phyloP scores from a whole-genome alignment of 371 early-diverging fungal species.

The Capniomyces stellatus region DNA sequence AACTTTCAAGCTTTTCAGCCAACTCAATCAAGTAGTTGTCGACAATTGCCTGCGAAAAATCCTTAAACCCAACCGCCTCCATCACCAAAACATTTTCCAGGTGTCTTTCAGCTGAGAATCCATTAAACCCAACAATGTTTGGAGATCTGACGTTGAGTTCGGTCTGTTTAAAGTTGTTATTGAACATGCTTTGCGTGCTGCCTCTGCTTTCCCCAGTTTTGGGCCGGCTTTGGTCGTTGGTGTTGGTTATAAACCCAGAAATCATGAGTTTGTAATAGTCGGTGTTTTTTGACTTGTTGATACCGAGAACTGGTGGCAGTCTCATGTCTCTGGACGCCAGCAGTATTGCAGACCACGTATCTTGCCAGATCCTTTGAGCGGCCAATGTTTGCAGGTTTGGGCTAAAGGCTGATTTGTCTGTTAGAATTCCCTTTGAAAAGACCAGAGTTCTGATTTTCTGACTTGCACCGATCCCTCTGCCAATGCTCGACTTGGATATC shows the following conservation, averaged over 20 bases:
- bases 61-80: slow-evolving; percentile 27
- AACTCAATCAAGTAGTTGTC: neutral
- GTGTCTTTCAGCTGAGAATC: slow-evolving; percentile 37
- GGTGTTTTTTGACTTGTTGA: no score
- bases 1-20: no score
- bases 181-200: no score
- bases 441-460: slow-evolving; percentile 10
- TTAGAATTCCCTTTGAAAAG: slow-evolving; percentile 23
- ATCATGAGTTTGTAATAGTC: neutral
- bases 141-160: slow-evolving; percentile 31
- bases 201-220: no score
- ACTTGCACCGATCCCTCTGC: slow-evolving; percentile 5
- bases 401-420: slow-evolving; percentile 12
- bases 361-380: slow-evolving; percentile 35
- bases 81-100: slow-evolving; percentile 37
- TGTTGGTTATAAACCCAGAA: neutral
- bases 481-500: no score
- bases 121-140: slow-evolving; percentile 34
- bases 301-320: slow-evolving; percentile 21
- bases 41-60: slow-evolving; percentile 24
- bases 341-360: slow-evolving; percentile 38
- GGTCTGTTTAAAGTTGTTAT: no score
- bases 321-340: slow-evolving; percentile 32
- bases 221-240: neutral
- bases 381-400: slow-evolving; percentile 18